These are phyloP conservation scores for Beverwykella pulmonaria DNA, from an alignment of 495 filamentous ascomycete species.

Conservation along the genomic window DNA sequence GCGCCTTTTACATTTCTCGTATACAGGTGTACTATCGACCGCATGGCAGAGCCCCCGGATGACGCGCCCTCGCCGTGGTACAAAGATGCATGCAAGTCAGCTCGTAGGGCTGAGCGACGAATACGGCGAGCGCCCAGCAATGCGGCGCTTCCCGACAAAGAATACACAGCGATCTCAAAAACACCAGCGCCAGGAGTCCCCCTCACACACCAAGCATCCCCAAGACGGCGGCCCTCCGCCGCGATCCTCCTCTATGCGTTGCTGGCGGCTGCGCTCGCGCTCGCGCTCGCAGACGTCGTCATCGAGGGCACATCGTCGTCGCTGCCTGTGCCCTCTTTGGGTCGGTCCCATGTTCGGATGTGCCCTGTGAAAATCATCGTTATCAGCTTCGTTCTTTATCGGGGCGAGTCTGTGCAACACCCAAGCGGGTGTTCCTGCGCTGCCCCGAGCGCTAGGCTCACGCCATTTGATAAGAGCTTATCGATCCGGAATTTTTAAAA, in stretches of 20 bases:
- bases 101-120: conserved; percentile 13
- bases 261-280: conserved; percentile 10
- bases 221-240: neutral
- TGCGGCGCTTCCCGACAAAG: neutral
- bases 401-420: conserved; percentile 1
- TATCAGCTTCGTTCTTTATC: conserved; percentile 17
- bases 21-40: neutral
- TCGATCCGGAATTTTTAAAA: conserved; percentile 11
- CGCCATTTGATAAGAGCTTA: conserved; percentile 16
- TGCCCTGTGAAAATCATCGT: conserved; percentile 62
- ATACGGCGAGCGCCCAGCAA: no score
- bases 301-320: conserved; percentile 45
- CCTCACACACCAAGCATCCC: no score
- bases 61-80: neutral
- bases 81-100: conserved; percentile 7
- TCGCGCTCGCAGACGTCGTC: conserved; percentile 33
- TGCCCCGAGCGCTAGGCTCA: neutral
- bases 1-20: neutral
- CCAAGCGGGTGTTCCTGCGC: conserved; percentile 28
- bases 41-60: neutral
- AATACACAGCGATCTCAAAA: neutral
- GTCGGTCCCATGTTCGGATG: conserved; percentile 84
- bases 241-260: neutral
- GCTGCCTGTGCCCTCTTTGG: conserved; percentile 59
- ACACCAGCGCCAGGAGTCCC: no score